phyloP scores from a whole-genome alignment of 192 early-diverging fungal genomes.

The Funneliformis mosseae region DNA sequence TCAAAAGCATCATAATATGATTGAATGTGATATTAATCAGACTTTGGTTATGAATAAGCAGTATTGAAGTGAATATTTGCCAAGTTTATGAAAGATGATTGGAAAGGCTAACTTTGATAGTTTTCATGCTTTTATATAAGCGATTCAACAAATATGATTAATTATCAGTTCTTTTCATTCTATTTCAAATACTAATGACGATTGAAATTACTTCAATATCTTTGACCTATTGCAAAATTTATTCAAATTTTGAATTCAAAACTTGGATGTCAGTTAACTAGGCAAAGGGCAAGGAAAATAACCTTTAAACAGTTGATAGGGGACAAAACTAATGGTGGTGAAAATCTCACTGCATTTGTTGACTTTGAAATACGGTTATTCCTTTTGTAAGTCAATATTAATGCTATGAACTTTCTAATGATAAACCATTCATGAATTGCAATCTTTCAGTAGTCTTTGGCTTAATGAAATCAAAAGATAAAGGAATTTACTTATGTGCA shows the following conservation, averaged over 20 bases:
- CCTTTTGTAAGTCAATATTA: background rate
- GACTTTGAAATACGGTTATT: slow-evolving; percentile 26
- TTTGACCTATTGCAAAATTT: slow-evolving; percentile 29
- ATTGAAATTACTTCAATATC: slow-evolving; percentile 10
- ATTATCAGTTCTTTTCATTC: slow-evolving; percentile 24
- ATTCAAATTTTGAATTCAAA: slow-evolving; percentile 8
- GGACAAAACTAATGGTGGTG: background rate
- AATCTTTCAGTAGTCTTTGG: background rate
- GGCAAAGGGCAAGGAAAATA: background rate
- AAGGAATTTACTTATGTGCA: slow-evolving; percentile 21
- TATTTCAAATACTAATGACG: slow-evolving; percentile 25
- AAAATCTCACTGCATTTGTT: background rate
- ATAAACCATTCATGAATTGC: background rate
- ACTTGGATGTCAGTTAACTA: slow-evolving; percentile 18
- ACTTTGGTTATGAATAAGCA: background rate
- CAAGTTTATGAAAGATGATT: slow-evolving; percentile 25
- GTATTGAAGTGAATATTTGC: slow-evolving; percentile 3
- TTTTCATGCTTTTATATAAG: slow-evolving; percentile 13
- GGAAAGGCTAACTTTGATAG: background rate
- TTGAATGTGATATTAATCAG: slow-evolving; percentile 23
- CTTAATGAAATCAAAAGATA: background rate
- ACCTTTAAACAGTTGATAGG: slow-evolving; percentile 13
- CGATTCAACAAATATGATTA: background rate
- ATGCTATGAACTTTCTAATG: background rate
- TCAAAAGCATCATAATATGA: background rate